A percentile compares a stretch with the other conserved stretches of the same genome.
Conservation (phyloP, 768 basidiomycete species). For the Zangia roseola region DNA sequence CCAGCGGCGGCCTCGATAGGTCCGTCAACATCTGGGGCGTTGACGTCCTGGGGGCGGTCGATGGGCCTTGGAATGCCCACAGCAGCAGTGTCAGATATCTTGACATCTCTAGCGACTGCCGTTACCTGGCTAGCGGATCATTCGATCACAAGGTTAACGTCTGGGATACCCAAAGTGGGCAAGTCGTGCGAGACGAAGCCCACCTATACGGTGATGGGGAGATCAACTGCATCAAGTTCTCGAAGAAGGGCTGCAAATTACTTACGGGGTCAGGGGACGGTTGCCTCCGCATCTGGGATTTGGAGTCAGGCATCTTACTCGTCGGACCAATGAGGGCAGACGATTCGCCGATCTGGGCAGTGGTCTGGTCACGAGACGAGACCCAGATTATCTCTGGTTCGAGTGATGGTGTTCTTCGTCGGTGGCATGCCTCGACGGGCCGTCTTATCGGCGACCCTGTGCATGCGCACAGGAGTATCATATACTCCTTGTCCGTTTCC, state of each 20-base stretch:
- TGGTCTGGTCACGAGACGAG: constrained; percentile 32
- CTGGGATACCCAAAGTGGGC: constrained; percentile 29
- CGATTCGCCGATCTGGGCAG: constrained; percentile 27
- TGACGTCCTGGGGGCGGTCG: constrained; percentile 14
- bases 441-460: constrained; percentile 22
- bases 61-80: constrained; percentile 25
- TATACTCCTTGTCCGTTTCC: constrained; percentile 27
- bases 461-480: constrained; percentile 23
- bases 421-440: constrained; percentile 25
- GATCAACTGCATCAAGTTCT: constrained; percentile 31
- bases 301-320: constrained; percentile 24
- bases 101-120: constrained; percentile 28
- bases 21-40: constrained; percentile 32
- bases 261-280: constrained; percentile 31
- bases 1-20: constrained; percentile 31
- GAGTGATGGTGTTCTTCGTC: constrained; percentile 21
- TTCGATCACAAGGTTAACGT: constrained; percentile 32
- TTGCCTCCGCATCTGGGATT: constrained; percentile 30
- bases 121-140: constrained; percentile 29
- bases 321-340: constrained; percentile 24
- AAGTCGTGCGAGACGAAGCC: constrained; percentile 22
- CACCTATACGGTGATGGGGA: constrained; percentile 20
- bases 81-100: constrained; percentile 28
- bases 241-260: constrained; percentile 21
- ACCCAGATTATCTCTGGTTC: constrained; percentile 27